These are phyloP conservation scores for Alternaria sp. DNA, from an alignment of 2,329 filamentous ascomycete genomes.

Conservation along the genomic window DNA sequence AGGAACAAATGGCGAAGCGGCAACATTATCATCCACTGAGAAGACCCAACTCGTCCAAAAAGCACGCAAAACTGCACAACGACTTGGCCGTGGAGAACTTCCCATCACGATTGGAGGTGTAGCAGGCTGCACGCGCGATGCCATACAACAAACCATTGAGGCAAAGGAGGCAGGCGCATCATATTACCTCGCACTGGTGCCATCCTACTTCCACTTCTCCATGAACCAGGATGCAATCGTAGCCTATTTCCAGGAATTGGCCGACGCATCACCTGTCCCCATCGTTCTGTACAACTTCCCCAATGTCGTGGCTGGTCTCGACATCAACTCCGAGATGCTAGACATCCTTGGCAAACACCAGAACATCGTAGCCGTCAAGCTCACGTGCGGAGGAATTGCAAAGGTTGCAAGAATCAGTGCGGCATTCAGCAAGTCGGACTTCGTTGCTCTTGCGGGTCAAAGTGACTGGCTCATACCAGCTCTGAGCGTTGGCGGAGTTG, in stretches of 20 bases:
- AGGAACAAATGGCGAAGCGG: conserved; percentile 58
- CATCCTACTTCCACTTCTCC: conserved; percentile 53
- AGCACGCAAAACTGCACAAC: conserved; percentile 50
- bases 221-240: conserved; percentile 49
- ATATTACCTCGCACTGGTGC: conserved; percentile 51
- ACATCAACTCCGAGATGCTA: conserved; percentile 54
- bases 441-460: conserved; percentile 54
- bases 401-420: conserved; percentile 54
- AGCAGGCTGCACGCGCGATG: conserved; percentile 52
- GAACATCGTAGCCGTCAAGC: conserved; percentile 51
- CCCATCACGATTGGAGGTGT: conserved; percentile 55
- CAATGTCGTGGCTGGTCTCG: conserved; percentile 53
- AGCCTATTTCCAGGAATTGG: conserved; percentile 49
- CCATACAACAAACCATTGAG: conserved; percentile 51
- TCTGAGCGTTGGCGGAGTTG: conserved; percentile 65
- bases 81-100: conserved; percentile 44
- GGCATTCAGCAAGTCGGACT: conserved; percentile 47
- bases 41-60: conserved; percentile 52
- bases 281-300: conserved; percentile 60
- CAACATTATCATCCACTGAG: conserved; percentile 51
- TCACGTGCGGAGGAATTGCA: conserved; percentile 51
- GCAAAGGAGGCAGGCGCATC: conserved; percentile 51
- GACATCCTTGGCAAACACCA: conserved; percentile 46
- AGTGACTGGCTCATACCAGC: conserved; percentile 63
- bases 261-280: conserved; percentile 52